A percentile compares a stretch with the other conserved stretches of the same genome.
phyloP scores from a whole-genome alignment of 2,329 filamentous ascomycete species.

The Fusarium continuum region DNA sequence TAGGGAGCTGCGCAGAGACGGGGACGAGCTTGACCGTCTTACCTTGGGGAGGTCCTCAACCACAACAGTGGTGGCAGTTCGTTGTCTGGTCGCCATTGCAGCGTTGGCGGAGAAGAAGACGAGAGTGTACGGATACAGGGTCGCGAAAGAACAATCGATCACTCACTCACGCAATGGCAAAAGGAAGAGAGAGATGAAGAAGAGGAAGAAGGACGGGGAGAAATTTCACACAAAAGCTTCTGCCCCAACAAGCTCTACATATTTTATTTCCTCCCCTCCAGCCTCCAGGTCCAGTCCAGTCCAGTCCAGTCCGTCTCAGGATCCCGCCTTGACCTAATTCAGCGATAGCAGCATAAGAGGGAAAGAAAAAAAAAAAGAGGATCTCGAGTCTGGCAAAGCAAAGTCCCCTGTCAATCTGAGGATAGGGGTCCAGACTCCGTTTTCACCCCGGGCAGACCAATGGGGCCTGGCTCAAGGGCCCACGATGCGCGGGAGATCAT shows the following conservation, averaged over 20 bases:
- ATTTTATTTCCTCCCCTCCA: not conserved
- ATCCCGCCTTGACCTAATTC: conserved; percentile 36
- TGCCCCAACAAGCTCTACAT: conserved; percentile 14
- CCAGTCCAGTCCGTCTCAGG: conserved; percentile 15
- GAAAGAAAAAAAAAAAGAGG: conserved; percentile 11
- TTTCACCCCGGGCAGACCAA: conserved; percentile 21
- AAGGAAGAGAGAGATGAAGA: not conserved
- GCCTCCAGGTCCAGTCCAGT: too few relatives aligned
- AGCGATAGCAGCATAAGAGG: conserved; percentile 34
- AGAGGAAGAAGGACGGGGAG: not conserved
- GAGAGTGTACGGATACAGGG: not conserved
- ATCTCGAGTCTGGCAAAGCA: too few relatives aligned
- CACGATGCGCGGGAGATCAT: conserved; percentile 40
- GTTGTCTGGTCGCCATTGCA: conserved; percentile 41
- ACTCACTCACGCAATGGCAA: not conserved
- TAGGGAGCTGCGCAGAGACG: conserved; percentile 2
- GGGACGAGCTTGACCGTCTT: not conserved
- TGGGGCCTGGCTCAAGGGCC: conserved; percentile 16
- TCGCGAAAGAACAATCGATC: not conserved
- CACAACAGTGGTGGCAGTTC: conserved; percentile 39
- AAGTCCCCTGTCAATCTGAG: too few relatives aligned
- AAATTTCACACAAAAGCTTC: not conserved
- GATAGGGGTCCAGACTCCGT: conserved; percentile 41
- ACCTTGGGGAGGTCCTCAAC: conserved; percentile 32
- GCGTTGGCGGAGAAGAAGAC: not conserved